A percentile compares a stretch with the other conserved stretches of the same genome.
These are phyloP conservation scores for Candida mesenterica DNA, from an alignment of 1,139 yeast genomes.

Conservation along the genomic window DNA sequence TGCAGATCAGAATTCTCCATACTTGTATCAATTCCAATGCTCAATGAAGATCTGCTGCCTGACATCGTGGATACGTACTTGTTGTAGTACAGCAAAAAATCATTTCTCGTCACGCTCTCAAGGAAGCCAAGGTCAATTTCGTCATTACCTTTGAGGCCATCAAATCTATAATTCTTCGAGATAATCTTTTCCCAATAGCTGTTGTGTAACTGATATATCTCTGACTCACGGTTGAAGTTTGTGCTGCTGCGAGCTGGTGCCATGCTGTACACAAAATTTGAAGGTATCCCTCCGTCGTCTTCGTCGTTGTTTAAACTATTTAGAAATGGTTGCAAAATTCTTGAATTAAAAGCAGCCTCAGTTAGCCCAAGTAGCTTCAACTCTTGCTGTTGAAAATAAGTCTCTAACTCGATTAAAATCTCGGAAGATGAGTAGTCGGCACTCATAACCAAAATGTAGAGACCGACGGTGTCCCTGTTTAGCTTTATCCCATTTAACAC, in stretches of 20 bases:
- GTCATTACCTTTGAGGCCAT: slow-evolving; percentile 30
- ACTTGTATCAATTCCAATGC: slow-evolving; percentile 34
- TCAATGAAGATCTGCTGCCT: slow-evolving; percentile 24
- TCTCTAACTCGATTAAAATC: slow-evolving; percentile 45
- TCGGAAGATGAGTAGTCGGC: slow-evolving; percentile 33
- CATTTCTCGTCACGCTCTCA: slow-evolving; percentile 21
- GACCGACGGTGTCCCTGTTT: slow-evolving; percentile 52
- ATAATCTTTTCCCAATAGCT: slow-evolving; percentile 49
- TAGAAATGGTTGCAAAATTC: slow-evolving; percentile 36
- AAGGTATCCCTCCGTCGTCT: slow-evolving; percentile 15
- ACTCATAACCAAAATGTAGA: slow-evolving; percentile 54
- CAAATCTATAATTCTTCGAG: slow-evolving; percentile 38
- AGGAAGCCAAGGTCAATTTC: slow-evolving; percentile 31
- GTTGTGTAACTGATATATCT: slow-evolving; percentile 39
- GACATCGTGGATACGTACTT: slow-evolving; percentile 38
- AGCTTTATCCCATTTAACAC: slow-evolving; percentile 54
- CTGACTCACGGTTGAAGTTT: slow-evolving; percentile 23
- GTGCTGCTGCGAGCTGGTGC: slow-evolving; percentile 26
- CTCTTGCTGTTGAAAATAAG: slow-evolving; percentile 41
- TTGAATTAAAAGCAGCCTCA: slow-evolving; percentile 30
- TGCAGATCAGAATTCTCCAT: slow-evolving; percentile 28
- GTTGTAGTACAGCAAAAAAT: slow-evolving; percentile 32
- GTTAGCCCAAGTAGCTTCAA: slow-evolving; percentile 19
- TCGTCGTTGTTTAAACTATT: slow-evolving; percentile 15
- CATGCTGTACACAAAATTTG: slow-evolving; percentile 21